Evolutionary conservation across 108 stramenopile genomes (phyloP).

Genomic region (Nitzschia palea): DNA sequence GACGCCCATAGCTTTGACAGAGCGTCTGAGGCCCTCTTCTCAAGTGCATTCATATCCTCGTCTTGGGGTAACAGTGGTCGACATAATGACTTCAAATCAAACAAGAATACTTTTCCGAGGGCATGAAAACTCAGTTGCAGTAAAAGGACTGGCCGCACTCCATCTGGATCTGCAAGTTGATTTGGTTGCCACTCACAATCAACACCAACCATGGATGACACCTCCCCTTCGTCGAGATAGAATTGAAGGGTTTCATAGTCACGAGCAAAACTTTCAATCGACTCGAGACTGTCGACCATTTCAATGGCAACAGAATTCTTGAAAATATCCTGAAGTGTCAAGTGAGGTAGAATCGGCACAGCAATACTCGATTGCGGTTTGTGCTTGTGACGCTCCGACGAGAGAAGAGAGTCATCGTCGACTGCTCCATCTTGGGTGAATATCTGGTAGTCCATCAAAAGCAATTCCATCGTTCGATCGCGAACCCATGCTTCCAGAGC

Average conservation of each 20-base stretch:
- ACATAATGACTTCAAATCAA: conserved; percentile 34
- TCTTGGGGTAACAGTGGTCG: conserved; percentile 14
- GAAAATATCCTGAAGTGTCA: conserved; percentile 20
- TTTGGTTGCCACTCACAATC: conserved; percentile 49
- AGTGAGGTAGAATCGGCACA: neutral
- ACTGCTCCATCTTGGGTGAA: neutral
- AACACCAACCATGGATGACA: conserved; percentile 30
- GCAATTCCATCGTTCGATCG: conserved; percentile 30
- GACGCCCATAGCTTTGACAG: conserved; percentile 17
- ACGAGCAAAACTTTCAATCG: conserved; percentile 20
- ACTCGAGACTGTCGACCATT: conserved; percentile 23
- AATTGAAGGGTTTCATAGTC: conserved; percentile 4
- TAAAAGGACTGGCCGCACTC: conserved; percentile 31
- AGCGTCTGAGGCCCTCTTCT: conserved; percentile 5
- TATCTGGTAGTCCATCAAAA: conserved; percentile 19
- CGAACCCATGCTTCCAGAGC: conserved; percentile 32
- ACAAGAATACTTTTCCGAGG: conserved; percentile 25
- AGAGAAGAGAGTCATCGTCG: neutral
- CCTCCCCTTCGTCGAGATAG: neutral
- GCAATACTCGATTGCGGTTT: neutral
- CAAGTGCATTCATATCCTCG: conserved; percentile 25
- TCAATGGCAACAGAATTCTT: neutral
- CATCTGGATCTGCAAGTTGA: conserved; percentile 2
- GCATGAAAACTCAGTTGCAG: conserved; percentile 36
- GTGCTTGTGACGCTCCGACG: neutral